phyloP scores from a whole-genome alignment of 768 basidiomycete genomes.

The Naganishia vishniacii region DNA sequence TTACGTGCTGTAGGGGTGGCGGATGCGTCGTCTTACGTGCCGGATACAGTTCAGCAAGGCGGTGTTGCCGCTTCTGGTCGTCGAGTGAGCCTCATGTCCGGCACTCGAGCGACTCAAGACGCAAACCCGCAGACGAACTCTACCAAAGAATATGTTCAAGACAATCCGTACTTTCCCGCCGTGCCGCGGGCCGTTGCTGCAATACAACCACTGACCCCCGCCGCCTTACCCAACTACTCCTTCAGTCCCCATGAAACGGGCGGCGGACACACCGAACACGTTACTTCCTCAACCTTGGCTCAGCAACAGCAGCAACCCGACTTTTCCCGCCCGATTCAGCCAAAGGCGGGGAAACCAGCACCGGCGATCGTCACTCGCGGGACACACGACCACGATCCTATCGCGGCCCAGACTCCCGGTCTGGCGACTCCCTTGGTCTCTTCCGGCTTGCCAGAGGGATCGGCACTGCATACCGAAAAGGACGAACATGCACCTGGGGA shows the following conservation, averaged over 20 bases:
- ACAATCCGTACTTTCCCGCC: constrained; percentile 43
- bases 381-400: constrained; percentile 16
- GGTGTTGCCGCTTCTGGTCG: background rate
- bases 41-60: constrained; percentile 10
- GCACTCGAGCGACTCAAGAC: constrained; percentile 15
- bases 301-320: no score
- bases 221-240: constrained; percentile 15
- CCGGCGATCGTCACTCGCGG: constrained; percentile 24
- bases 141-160: background rate
- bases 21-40: background rate
- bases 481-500: background rate
- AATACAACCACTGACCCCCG: constrained; percentile 13
- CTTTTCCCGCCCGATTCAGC: constrained; percentile 9
- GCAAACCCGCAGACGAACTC: background rate
- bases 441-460: background rate
- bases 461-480: background rate
- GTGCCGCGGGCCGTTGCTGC: background rate
- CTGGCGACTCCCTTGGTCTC: background rate
- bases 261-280: constrained; percentile 23
- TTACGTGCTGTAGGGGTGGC: no score
- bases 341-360: constrained; percentile 19
- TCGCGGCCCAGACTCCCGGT: background rate
- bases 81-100: constrained; percentile 14
- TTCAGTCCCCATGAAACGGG: constrained; percentile 29
- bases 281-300: no score